Evolutionary conservation across 2,329 filamentous ascomycete genomes (phyloP).

Genomic region (Tothia fuscella): DNA sequence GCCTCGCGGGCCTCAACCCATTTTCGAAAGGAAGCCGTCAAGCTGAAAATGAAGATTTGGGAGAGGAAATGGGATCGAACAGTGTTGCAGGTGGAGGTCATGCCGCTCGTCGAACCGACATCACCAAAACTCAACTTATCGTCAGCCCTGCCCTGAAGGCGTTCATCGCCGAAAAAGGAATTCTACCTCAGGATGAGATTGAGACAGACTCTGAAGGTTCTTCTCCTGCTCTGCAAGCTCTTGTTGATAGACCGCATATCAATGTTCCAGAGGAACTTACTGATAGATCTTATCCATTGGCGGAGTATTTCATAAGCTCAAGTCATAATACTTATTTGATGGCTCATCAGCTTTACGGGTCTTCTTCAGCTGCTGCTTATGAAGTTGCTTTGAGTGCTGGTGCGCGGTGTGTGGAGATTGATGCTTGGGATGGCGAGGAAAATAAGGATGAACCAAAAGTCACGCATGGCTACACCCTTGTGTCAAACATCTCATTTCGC

Average conservation of each 20-base stretch:
- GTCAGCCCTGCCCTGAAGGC: slow-evolving; percentile 47
- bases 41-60: slow-evolving; percentile 39
- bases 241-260: slow-evolving; percentile 48
- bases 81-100: slow-evolving; percentile 49
- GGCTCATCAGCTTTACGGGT: slow-evolving; percentile 73
- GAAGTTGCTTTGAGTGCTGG: slow-evolving; percentile 41
- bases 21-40: slow-evolving; percentile 3
- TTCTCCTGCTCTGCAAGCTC: slow-evolving; percentile 33
- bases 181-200: slow-evolving; percentile 39
- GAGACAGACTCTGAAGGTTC: slow-evolving; percentile 34
- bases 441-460: slow-evolving; percentile 59
- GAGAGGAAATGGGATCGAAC: slow-evolving; percentile 38
- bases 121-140: slow-evolving; percentile 42
- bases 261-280: slow-evolving; percentile 42
- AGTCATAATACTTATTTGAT: slow-evolving; percentile 91
- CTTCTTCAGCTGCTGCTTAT: slow-evolving; percentile 67
- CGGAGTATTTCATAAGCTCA: slow-evolving; percentile 87
- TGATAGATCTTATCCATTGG: slow-evolving; percentile 56
- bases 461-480: slow-evolving; percentile 58
- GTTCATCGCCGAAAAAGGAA: slow-evolving; percentile 41
- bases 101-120: slow-evolving; percentile 33
- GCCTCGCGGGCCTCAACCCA: slow-evolving; percentile 3
- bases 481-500: slow-evolving; percentile 73
- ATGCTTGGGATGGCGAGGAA: slow-evolving; percentile 75
- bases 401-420: slow-evolving; percentile 78